A percentile compares a stretch with the other conserved stretches of the same genome.
These are phyloP conservation scores for Phytophthora litchii DNA, from an alignment of 352 stramenopile genomes.

Conservation along the genomic window DNA sequence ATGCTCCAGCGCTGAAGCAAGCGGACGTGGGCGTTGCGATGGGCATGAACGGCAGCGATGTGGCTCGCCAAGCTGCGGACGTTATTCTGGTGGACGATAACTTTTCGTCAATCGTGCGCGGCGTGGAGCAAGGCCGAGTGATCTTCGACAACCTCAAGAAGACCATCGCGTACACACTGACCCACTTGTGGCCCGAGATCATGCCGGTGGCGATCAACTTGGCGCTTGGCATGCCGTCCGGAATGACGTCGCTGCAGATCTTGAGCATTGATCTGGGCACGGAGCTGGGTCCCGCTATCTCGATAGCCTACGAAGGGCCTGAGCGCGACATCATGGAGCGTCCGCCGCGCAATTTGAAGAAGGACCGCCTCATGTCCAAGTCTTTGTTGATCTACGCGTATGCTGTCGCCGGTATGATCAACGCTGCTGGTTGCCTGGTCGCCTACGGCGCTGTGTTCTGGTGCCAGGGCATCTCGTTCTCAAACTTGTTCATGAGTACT, in stretches of 20 bases:
- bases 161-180: constrained; percentile 91
- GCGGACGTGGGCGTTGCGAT: constrained; percentile 97
- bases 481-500: constrained; percentile 42
- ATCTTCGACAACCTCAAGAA: constrained; percentile 94
- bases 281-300: constrained; percentile 90
- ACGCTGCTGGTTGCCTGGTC: constrained; percentile 54
- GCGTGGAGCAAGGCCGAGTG: constrained; percentile 55
- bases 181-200: constrained; percentile 87
- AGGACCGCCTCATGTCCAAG: constrained; percentile 79
- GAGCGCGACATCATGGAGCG: constrained; percentile 86
- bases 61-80: constrained; percentile 90
- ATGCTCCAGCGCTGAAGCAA: constrained; percentile 65
- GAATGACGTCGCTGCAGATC: constrained; percentile 90
- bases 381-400: constrained; percentile 88
- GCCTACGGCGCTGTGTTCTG: constrained; percentile 45
- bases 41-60: constrained; percentile 94
- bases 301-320: constrained; percentile 84
- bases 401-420: constrained; percentile 81
- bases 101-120: constrained; percentile 94
- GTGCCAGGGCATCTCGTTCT: constrained; percentile 40
- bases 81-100: constrained; percentile 97
- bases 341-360: constrained; percentile 64
- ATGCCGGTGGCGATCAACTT: constrained; percentile 68
- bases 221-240: constrained; percentile 79
- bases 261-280: constrained; percentile 89